Percentiles rank a stretch among this genome's conserved stretches.
These are phyloP conservation scores for Seminavis robusta DNA, from an alignment of 108 stramenopile genomes.

Conservation along the genomic window DNA sequence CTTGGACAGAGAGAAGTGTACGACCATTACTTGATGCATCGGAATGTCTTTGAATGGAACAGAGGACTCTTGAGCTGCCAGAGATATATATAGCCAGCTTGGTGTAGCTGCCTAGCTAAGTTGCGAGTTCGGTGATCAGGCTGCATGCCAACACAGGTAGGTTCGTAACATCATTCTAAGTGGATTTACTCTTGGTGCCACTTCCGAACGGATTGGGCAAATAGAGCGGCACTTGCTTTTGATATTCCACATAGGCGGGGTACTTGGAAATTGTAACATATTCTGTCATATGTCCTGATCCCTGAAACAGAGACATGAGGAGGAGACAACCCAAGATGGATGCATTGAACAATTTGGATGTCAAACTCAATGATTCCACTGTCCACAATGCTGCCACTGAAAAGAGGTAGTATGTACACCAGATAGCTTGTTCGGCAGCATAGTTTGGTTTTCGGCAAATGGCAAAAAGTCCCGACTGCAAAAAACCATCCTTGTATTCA, in stretches of 20 bases:
- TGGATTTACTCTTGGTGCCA: no score
- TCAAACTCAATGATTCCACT: no score
- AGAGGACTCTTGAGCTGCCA: no score
- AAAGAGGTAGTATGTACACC: constrained; percentile 66
- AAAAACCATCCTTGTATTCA: constrained; percentile 63
- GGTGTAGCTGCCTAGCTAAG: no score
- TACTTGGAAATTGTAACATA: constrained; percentile 57
- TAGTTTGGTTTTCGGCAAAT: constrained; percentile 83
- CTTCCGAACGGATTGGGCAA: no score
- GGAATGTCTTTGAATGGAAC: no score
- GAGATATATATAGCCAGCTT: no score
- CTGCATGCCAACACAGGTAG: no score
- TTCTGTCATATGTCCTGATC: constrained; percentile 69
- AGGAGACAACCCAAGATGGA: constrained; percentile 43
- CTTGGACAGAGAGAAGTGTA: no score
- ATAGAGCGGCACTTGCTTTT: constrained; percentile 52
- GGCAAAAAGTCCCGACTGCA: constrained; percentile 54
- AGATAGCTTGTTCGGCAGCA: constrained; percentile 60
- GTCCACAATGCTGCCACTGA: constrained; percentile 51
- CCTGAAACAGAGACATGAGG: constrained; percentile 61
- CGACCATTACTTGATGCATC: no score
- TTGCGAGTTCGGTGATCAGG: no score
- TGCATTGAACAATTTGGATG: constrained; percentile 40
- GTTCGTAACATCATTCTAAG: no score
- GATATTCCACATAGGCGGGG: constrained; percentile 52